Evolutionary conservation across 2,329 filamentous ascomycete genomes (phyloP).

Genomic region (Cladosporium cucumerinum): DNA sequence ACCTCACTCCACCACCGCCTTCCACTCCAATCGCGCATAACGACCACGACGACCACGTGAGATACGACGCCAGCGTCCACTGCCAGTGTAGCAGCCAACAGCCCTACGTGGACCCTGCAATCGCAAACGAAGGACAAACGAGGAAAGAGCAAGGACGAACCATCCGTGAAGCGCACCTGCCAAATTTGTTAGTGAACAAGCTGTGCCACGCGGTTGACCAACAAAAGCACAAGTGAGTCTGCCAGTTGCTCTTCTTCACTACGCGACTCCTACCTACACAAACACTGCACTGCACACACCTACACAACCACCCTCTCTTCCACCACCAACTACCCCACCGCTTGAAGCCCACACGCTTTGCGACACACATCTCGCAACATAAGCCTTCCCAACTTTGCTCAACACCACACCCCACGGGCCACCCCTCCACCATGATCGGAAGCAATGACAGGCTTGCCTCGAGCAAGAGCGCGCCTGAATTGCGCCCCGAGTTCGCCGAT

Average conservation of each 20-base stretch:
- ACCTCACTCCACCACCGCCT: neutral
- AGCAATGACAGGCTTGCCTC: constrained; percentile 16
- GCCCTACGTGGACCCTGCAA: neutral
- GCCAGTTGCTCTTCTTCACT: constrained; percentile 4
- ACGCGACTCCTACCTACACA: neutral
- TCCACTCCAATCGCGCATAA: neutral
- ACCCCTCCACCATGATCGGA: constrained; percentile 10
- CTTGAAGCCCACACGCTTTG: neutral
- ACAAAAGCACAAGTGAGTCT: constrained; percentile 5
- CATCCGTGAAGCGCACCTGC: constrained; percentile 13
- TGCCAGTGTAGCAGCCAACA: neutral
- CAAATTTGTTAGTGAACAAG: neutral
- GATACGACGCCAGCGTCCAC: neutral
- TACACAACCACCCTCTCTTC: neutral
- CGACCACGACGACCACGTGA: neutral
- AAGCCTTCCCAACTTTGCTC: neutral
- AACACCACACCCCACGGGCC: neutral
- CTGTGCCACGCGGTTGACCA: neutral
- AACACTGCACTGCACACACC: neutral
- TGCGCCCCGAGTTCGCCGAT: neutral
- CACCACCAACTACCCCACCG: neutral
- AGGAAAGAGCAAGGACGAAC: constrained; percentile 7
- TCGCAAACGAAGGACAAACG: constrained; percentile 1
- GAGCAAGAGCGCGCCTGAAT: constrained; percentile 16
- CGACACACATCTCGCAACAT: neutral